These are phyloP conservation scores for Talaromyces thailandensis DNA, from an alignment of 495 filamentous ascomycete genomes.

Conservation along the genomic window DNA sequence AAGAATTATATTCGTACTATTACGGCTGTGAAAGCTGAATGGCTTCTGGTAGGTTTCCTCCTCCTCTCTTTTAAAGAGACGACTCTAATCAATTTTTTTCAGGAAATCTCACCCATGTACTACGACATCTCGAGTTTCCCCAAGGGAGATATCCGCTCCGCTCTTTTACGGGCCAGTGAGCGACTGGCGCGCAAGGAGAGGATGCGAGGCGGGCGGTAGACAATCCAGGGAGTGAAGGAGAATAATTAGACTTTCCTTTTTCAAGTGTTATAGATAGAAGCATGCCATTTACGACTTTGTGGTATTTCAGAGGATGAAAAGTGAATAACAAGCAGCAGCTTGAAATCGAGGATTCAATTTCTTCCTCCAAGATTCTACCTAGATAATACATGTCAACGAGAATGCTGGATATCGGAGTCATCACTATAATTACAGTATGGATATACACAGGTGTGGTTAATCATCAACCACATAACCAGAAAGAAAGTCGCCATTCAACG, in stretches of 20 bases:
- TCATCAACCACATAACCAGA: not conserved
- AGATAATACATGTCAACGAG: not conserved
- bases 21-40: conserved; percentile 54
- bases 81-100: conserved; percentile 14
- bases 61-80: not conserved
- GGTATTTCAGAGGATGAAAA: not conserved
- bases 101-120: conserved; percentile 87
- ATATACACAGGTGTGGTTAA: not conserved
- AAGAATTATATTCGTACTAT: conserved; percentile 79
- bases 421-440: not conserved
- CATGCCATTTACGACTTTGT: not conserved
- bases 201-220: conserved; percentile 36
- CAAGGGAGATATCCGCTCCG: conserved; percentile 76
- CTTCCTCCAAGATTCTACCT: not conserved
- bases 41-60: conserved; percentile 71
- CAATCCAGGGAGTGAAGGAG: conserved; percentile 9
- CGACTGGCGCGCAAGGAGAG: conserved; percentile 66
- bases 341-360: not conserved
- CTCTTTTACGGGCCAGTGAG: conserved; percentile 64
- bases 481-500: not conserved
- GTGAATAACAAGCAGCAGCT: not conserved
- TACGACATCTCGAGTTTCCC: conserved; percentile 80
- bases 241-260: conserved; percentile 3
- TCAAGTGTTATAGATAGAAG: not conserved
- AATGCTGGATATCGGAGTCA: conserved; percentile 2